phyloP scores from a whole-genome alignment of 768 basidiomycete genomes.

The Trametes gibbosa region DNA sequence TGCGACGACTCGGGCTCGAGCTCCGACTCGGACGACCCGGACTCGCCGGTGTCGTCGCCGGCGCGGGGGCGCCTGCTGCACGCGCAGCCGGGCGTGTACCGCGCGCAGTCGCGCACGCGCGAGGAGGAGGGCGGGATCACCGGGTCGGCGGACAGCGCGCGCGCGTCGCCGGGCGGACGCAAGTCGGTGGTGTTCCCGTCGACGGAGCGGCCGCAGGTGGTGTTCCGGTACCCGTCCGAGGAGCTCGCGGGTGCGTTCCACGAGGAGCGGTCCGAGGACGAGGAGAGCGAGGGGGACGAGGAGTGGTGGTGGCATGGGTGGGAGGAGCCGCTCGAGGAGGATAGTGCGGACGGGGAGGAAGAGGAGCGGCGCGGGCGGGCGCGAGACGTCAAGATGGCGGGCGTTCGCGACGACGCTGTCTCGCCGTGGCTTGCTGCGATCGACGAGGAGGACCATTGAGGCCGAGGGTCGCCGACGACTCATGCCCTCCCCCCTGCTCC shows the following conservation, averaged over 20 bases:
- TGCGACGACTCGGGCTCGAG: constrained; percentile 9
- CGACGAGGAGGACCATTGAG: constrained; percentile 1
- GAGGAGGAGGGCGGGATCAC: constrained; percentile 7
- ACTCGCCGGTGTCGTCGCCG: neutral
- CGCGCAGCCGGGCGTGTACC: constrained; percentile 8
- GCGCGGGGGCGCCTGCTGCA: constrained; percentile 10
- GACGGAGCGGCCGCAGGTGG: constrained; percentile 17
- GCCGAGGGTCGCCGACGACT: too few species aligned
- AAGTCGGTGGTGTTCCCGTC: constrained; percentile 24
- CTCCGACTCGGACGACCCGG: constrained; percentile 11
- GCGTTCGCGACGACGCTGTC: neutral
- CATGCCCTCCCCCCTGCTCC: neutral
- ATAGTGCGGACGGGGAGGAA: neutral
- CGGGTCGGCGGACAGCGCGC: neutral
- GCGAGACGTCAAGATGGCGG: neutral
- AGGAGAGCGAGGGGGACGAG: constrained; percentile 2
- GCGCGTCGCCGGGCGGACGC: neutral
- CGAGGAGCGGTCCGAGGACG: neutral
- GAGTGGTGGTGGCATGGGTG: constrained; percentile 26
- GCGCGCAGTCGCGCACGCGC: constrained; percentile 5
- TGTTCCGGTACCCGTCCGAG: constrained; percentile 27
- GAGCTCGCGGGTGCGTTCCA: constrained; percentile 14
- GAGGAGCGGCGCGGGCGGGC: neutral
- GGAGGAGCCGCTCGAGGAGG: constrained; percentile 20
- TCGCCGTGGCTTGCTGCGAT: constrained; percentile 5